Percentiles rank a stretch among this genome's conserved stretches.
phyloP scores from a whole-genome alignment of 2,329 filamentous ascomycete species.

The Apiospora malaysiana region DNA sequence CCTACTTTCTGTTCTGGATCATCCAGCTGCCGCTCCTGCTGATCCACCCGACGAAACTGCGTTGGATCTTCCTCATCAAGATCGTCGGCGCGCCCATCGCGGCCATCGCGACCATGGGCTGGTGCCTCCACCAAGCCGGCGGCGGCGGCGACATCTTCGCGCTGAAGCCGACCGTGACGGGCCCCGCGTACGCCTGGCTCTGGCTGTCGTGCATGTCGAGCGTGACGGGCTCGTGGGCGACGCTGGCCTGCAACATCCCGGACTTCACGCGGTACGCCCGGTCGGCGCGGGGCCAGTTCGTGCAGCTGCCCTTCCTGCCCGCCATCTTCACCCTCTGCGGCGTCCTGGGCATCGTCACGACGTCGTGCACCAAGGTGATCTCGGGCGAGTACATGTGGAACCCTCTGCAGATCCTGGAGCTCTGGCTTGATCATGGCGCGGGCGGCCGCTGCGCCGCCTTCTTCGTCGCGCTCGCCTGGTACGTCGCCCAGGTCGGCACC shows the following conservation, averaged over 20 bases:
- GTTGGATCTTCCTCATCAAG: slow-evolving; percentile 57
- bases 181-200: slow-evolving; percentile 58
- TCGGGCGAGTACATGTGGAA: slow-evolving; percentile 59
- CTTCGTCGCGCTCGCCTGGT: slow-evolving; percentile 58
- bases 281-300: slow-evolving; percentile 43
- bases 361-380: slow-evolving; percentile 58
- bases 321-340: slow-evolving; percentile 55
- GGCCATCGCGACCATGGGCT: slow-evolving; percentile 67
- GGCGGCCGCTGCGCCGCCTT: slow-evolving; percentile 49
- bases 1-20: slow-evolving; percentile 58
- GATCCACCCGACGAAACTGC: slow-evolving; percentile 39
- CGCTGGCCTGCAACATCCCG: slow-evolving; percentile 54
- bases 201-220: slow-evolving; percentile 52
- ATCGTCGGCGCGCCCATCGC: slow-evolving; percentile 59
- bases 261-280: slow-evolving; percentile 58
- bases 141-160: slow-evolving; percentile 47
- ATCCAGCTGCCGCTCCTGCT: slow-evolving; percentile 40
- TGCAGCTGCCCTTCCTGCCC: slow-evolving; percentile 52
- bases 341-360: slow-evolving; percentile 62
- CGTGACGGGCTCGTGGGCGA: slow-evolving; percentile 51
- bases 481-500: slow-evolving; percentile 59
- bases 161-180: slow-evolving; percentile 40
- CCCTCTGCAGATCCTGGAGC: slow-evolving; percentile 50
- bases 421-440: slow-evolving; percentile 51
- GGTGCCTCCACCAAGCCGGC: slow-evolving; percentile 64